Evolutionary conservation across 352 stramenopile species (phyloP), one percentile per base, ranked within the genome.

Genomic region (Phytopythium vexans): DNA sequence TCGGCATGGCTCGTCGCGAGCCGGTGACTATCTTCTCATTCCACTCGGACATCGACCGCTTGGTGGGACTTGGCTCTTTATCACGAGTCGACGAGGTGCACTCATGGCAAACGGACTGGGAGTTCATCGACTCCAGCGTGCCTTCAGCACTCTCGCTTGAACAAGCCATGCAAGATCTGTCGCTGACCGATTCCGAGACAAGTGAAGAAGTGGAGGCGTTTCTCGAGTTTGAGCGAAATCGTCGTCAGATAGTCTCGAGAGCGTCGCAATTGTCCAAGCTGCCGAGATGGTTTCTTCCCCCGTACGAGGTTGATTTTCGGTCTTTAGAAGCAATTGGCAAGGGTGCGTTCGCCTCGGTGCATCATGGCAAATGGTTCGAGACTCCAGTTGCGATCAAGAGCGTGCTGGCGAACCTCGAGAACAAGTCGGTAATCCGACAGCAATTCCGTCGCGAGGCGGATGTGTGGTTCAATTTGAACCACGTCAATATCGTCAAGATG

Each of bases 401-500:
- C 31, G 56, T 64, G 27, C 27, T 57, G 6, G 15, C 52, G 32
- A 41, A 36, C 14, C 14, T 16, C 31, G 33, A 2, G 46, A 52
- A 4, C 46, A 52, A 16, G 33, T 33, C 5, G n/a, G 5, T 7
- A 6, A 8, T 32, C n/a, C 32, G 9, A 11, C 33, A 12, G 5
- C 47, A 52, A 16, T 74, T 74, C 37, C 59, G 68, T n/a, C 52
- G 54, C 14, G 66, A 74, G 37, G 41, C 66, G n/a, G 65, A 55
- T 49, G 64, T 70, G 40, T 74, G 66, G 61, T 65, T 61, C 36
- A 46, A 57, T 45, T 51, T 74, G 6, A 68, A 65, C 32, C 61
- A 74, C 35, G 62, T 62, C 6, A 62, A 74, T 40, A 56, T 74
- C 33, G 57, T 74, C 16, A 59, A 70, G 38, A 54, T 74, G 3